phyloP scores from a whole-genome alignment of 805 yeast species.

The Ogataea sp. region DNA sequence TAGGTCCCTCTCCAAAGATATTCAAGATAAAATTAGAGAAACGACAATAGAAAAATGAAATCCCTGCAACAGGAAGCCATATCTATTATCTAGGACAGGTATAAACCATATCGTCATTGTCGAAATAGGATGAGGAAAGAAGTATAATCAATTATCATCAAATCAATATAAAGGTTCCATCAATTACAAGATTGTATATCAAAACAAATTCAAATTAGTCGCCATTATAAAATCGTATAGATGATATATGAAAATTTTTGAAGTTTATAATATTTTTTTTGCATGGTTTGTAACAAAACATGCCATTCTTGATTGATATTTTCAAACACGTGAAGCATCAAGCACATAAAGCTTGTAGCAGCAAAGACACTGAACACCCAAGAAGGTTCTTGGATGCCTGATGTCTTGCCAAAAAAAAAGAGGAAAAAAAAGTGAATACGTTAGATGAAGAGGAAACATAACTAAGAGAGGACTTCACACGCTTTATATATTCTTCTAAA shows the following conservation, averaged over 20 bases:
- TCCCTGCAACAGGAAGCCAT: slow-evolving; percentile 20
- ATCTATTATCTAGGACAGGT: slow-evolving; percentile 29
- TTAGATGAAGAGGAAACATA: neutral
- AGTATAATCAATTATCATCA: slow-evolving; percentile 46
- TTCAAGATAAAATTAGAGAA: slow-evolving; percentile 19
- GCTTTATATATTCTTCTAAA: neutral
- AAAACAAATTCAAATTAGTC: too few species aligned
- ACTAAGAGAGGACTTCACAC: neutral
- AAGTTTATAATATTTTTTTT: too few species aligned
- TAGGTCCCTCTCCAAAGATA: slow-evolving; percentile 41
- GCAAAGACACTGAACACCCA: too few species aligned
- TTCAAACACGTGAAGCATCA: neutral
- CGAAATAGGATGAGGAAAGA: slow-evolving; percentile 90
- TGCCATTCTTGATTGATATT: neutral
- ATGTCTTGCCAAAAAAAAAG: too few species aligned
- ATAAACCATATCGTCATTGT: slow-evolving; percentile 86
- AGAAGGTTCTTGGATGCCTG: too few species aligned
- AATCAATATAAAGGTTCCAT: too few species aligned
- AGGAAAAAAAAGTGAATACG: neutral
- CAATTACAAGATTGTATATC: too few species aligned
- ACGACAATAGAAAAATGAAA: slow-evolving; percentile 23
- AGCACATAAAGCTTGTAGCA: neutral
- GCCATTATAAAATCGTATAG: too few species aligned
- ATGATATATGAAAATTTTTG: too few species aligned
- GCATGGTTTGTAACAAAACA: neutral